These are phyloP conservation scores for Metschnikowia matae DNA, from an alignment of 805 yeast species.

Conservation along the genomic window DNA sequence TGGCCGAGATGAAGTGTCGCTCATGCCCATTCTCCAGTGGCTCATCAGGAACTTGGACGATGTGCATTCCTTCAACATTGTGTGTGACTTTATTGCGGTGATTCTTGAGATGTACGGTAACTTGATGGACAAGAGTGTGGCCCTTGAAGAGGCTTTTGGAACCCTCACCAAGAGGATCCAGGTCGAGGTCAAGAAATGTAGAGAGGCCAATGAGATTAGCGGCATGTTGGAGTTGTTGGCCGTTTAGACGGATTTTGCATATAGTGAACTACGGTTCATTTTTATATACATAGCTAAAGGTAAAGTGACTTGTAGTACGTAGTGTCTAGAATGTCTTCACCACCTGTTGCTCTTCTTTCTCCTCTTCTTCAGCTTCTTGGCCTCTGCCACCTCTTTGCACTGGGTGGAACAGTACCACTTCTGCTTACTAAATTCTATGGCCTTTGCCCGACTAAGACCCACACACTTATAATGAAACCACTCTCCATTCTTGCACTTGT, in stretches of 20 bases:
- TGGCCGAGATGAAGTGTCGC: constrained; percentile 78
- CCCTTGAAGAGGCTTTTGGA: constrained; percentile 66
- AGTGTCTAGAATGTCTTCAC: not conserved
- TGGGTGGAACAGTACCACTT: constrained; percentile 39
- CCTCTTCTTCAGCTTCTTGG: constrained; percentile 2
- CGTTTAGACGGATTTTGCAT: constrained; percentile 24
- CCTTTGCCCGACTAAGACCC: constrained; percentile 37
- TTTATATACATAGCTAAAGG: constrained; percentile 1
- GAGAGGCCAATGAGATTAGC: constrained; percentile 82
- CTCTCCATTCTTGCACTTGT: constrained; percentile 40
- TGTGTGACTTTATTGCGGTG: constrained; percentile 65
- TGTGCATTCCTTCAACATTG: constrained; percentile 59
- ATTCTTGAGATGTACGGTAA: constrained; percentile 72
- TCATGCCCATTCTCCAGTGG: constrained; percentile 88
- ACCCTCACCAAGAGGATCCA: constrained; percentile 59
- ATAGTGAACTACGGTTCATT: constrained; percentile 1
- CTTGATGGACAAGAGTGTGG: constrained; percentile 69
- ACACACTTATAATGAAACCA: constrained; percentile 47
- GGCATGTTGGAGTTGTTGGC: constrained; percentile 92
- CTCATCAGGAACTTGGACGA: constrained; percentile 73
- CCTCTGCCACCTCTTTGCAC: constrained; percentile 22
- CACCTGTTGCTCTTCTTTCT: constrained; percentile 4
- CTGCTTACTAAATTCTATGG: constrained; percentile 28
- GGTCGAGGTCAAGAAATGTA: constrained; percentile 69
- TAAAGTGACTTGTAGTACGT: not conserved